These are phyloP conservation scores for Maudiozyma serrabonitensis DNA, from an alignment of 805 yeast species.

Conservation along the genomic window DNA sequence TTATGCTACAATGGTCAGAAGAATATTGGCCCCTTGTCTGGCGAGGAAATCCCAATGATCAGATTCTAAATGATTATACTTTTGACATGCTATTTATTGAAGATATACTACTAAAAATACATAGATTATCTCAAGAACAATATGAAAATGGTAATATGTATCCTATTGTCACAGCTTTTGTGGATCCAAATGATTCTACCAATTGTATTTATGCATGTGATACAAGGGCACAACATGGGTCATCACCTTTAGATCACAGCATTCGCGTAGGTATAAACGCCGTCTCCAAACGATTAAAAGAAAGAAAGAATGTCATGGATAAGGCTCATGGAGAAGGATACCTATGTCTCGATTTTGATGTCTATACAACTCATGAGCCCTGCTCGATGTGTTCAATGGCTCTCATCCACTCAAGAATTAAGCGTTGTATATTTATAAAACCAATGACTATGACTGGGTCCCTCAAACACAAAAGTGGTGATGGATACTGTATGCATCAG, in stretches of 20 bases:
- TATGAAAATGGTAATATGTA: constrained; percentile 9
- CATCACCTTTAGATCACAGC: constrained; percentile 60
- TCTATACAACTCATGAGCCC: constrained; percentile 90
- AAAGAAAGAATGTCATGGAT: constrained; percentile 27
- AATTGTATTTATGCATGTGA: constrained; percentile 33
- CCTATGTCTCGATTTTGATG: constrained; percentile 65
- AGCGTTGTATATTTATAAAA: constrained; percentile 52
- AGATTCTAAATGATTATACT: constrained; percentile 46
- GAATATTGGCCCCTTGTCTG: constrained; percentile 82
- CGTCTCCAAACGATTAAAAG: constrained; percentile 39
- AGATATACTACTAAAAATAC: constrained; percentile 25
- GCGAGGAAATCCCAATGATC: constrained; percentile 85
- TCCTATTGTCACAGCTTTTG: constrained; percentile 54
- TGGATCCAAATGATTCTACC: constrained; percentile 41
- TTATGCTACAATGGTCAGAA: constrained; percentile 54
- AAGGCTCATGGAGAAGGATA: constrained; percentile 32
- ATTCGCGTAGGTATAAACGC: constrained; percentile 59
- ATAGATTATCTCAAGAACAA: constrained; percentile 15
- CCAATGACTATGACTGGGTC: constrained; percentile 45
- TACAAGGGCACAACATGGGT: constrained; percentile 24
- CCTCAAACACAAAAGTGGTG: constrained; percentile 46
- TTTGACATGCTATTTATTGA: constrained; percentile 40
- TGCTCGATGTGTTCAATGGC: constrained; percentile 98
- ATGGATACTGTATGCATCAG: constrained; percentile 65
- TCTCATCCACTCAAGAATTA: constrained; percentile 77